Base-by-base conservation (phyloP, 129 eudicot genomes). In the Daucus carota region DNA sequence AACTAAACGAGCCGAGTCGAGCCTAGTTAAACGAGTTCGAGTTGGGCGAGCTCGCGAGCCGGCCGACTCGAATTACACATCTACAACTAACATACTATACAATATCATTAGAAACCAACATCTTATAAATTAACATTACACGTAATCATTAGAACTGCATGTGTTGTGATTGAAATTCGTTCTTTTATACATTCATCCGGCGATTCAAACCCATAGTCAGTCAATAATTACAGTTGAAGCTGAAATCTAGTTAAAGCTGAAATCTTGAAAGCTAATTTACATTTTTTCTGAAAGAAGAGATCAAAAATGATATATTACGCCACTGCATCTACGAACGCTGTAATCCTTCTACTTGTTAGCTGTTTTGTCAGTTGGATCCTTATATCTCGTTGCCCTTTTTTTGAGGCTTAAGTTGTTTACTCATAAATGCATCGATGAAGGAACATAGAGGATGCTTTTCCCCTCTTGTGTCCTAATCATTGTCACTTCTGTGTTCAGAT, bases 351-450 rank as follows among this genome's bases (percentile, higher is more conserved):
- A 77, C 79, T 46, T 74, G 90, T 86, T 84, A 81, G 89, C 80
- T 70, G 83, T 71, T n/a, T 80, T 83, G 77, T 83, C 63, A 73
- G 87, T 88, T 86, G 81, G 91, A 85, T 83, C 80, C 82, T 83
- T 79, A 75, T 80, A 45, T 69, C 17, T 75, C 15, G 76, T 28
- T 54, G 5, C 75, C 73, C 73, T 74, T 67, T 52, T 71, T 63
- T 68, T 44, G 17, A 77, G 76, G 82, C 70, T 70, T n/a, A n/a
- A n/a, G n/a, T n/a, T n/a, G n/a, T n/a, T n/a, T n/a, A 71, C 77
- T 40, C 28, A 50, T 69, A 75, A 32, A 73, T 75, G 70, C 26
- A 67, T 44, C 4, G 12, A 40, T 26, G 14, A 65, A 33, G 42
- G 73, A 41, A 70, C 20, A 70, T 42, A 79, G 62, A 57, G 17